Conservation (phyloP, 306 rosid species). For the Vigna angularis region DNA sequence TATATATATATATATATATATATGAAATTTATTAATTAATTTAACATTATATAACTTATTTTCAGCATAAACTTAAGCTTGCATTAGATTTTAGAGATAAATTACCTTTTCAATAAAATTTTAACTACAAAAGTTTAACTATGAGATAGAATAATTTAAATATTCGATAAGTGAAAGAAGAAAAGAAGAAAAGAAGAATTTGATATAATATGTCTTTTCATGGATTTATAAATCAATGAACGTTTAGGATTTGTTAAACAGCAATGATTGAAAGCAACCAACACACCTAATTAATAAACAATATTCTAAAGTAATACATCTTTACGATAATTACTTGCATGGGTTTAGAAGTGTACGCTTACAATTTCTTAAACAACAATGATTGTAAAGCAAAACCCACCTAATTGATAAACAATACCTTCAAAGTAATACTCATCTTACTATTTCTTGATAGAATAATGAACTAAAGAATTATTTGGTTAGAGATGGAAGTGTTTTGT, state of each 20-base stretch:
- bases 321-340: conserved; percentile 30
- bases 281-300: conserved; percentile 24
- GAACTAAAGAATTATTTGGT: neutral
- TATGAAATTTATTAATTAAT: too few species aligned
- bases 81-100: neutral
- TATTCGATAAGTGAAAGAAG: neutral
- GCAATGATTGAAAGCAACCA: conserved; percentile 14
- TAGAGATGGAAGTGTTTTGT: conserved; percentile 17
- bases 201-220: neutral
- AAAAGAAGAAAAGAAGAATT: neutral
- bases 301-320: conserved; percentile 6
- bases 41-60: too few species aligned
- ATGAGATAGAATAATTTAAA: neutral
- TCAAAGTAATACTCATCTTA: neutral
- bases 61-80: too few species aligned
- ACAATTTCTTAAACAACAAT: conserved; percentile 29
- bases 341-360: conserved; percentile 29
- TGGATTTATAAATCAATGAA: neutral
- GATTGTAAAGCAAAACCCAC: conserved; percentile 24
- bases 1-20: neutral
- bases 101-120: neutral
- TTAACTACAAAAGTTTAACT: neutral
- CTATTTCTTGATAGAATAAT: conserved; percentile 7
- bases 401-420: conserved; percentile 2
- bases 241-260: neutral